Evolutionary conservation across 768 basidiomycete genomes (phyloP).

Genomic region (Gloeopeniophorella convolvens): DNA sequence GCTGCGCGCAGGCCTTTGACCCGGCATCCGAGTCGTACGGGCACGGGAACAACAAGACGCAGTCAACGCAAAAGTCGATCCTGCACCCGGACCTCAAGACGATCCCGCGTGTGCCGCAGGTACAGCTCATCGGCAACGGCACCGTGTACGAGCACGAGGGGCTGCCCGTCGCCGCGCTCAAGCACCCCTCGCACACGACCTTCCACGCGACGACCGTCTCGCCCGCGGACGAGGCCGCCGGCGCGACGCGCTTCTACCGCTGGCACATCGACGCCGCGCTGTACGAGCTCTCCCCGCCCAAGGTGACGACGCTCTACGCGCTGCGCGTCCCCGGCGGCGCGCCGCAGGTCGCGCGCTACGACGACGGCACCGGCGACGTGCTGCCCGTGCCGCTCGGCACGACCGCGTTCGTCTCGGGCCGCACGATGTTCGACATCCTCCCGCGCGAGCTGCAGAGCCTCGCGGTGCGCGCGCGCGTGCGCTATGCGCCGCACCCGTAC

Average conservation of each 20-base stretch:
- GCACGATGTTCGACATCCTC: constrained; percentile 75
- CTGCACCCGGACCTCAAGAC: constrained; percentile 86
- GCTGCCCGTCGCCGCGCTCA: constrained; percentile 61
- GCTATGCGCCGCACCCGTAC: constrained; percentile 80
- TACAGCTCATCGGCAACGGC: constrained; percentile 88
- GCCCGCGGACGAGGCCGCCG: constrained; percentile 61
- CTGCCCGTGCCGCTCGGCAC: constrained; percentile 76
- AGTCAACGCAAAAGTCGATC: constrained; percentile 66
- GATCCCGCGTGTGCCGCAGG: constrained; percentile 79
- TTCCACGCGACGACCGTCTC: constrained; percentile 77
- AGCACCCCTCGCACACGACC: constrained; percentile 75
- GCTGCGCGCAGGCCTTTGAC: constrained; percentile 69
- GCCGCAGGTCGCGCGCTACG: constrained; percentile 61
- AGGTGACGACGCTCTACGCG: constrained; percentile 78
- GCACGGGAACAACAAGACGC: constrained; percentile 85
- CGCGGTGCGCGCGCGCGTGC: constrained; percentile 65
- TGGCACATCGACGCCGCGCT: constrained; percentile 91
- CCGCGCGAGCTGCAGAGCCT: constrained; percentile 64
- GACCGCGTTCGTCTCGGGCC: constrained; percentile 75
- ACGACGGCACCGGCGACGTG: constrained; percentile 81
- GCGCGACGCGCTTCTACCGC: constrained; percentile 75
- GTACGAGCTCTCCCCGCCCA: constrained; percentile 69
- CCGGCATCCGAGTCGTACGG: constrained; percentile 60
- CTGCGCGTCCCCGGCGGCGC: constrained; percentile 61
- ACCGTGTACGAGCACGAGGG: constrained; percentile 72